Conservation (phyloP, 176 grass and related monocot genomes). For the Elaeis guineensis region DNA sequence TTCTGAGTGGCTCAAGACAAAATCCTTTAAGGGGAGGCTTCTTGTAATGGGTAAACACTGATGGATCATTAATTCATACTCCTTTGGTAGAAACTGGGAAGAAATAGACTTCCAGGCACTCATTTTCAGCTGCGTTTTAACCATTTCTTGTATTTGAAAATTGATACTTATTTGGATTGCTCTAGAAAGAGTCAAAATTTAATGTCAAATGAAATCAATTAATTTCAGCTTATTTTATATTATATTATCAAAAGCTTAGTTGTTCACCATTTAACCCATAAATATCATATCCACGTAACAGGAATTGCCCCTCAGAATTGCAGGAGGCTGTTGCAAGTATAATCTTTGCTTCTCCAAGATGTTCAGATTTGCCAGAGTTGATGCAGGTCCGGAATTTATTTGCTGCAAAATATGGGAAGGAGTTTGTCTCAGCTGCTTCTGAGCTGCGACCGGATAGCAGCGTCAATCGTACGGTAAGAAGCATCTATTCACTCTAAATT, state of each 20-base stretch:
- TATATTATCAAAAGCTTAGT: constrained; percentile 3
- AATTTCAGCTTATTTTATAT: too few relatives aligned
- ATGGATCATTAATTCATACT: too few relatives aligned
- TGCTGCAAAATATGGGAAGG: constrained; percentile 87
- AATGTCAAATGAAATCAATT: too few relatives aligned
- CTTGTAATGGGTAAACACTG: too few relatives aligned
- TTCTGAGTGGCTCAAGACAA: too few relatives aligned
- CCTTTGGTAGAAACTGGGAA: too few relatives aligned
- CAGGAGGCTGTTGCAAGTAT: constrained; percentile 79
- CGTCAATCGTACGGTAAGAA: constrained; percentile 88
- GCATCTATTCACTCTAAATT: constrained; percentile 12
- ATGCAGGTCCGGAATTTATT: constrained; percentile 78
- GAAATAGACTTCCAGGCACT: too few relatives aligned
- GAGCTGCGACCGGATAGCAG: constrained; percentile 78
- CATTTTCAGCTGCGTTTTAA: too few relatives aligned
- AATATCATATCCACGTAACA: constrained; percentile 33
- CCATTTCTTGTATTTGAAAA: too few relatives aligned
- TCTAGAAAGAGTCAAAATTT: too few relatives aligned
- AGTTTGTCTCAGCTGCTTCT: constrained; percentile 69
- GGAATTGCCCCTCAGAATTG: constrained; percentile 88
- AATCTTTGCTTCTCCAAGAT: constrained; percentile 95
- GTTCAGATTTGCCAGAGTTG: constrained; percentile 95
- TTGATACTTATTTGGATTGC: too few relatives aligned
- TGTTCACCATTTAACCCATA: not conserved
- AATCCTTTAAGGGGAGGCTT: too few relatives aligned